Percentiles rank a stretch among this genome's conserved stretches.
These are phyloP conservation scores for Suillus weaverae DNA, from an alignment of 768 basidiomycete species.

Conservation along the genomic window DNA sequence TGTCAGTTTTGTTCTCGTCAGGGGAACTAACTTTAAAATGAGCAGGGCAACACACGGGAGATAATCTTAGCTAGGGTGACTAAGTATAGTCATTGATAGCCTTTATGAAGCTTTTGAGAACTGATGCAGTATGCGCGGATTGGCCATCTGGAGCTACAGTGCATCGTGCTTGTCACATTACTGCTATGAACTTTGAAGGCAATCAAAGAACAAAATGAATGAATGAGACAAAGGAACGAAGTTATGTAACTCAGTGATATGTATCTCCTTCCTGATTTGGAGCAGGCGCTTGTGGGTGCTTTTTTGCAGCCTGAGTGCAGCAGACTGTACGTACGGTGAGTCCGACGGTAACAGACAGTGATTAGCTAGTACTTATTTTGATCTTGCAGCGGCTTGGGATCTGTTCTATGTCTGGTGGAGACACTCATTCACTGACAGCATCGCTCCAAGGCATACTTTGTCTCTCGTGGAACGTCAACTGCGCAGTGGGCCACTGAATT, in stretches of 20 bases:
- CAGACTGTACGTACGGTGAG: background rate
- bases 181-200: background rate
- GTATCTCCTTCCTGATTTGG: slow-evolving; percentile 1
- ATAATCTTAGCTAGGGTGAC: background rate
- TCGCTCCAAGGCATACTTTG: background rate
- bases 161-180: background rate
- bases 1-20: background rate
- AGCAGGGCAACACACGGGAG: background rate
- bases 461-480: background rate
- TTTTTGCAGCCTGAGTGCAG: background rate
- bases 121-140: background rate
- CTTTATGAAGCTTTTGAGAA: background rate
- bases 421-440: background rate
- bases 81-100: background rate
- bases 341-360: background rate
- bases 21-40: background rate
- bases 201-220: background rate
- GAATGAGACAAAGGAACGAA: background rate
- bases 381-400: background rate
- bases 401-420: background rate
- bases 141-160: background rate
- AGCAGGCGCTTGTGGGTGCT: background rate
- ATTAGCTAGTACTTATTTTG: background rate
- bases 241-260: no score
- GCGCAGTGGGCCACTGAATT: background rate